Evolutionary conservation across 225 moss, liverwort and hornwort species (phyloP).

Genomic region (Physcomitrium patens): DNA sequence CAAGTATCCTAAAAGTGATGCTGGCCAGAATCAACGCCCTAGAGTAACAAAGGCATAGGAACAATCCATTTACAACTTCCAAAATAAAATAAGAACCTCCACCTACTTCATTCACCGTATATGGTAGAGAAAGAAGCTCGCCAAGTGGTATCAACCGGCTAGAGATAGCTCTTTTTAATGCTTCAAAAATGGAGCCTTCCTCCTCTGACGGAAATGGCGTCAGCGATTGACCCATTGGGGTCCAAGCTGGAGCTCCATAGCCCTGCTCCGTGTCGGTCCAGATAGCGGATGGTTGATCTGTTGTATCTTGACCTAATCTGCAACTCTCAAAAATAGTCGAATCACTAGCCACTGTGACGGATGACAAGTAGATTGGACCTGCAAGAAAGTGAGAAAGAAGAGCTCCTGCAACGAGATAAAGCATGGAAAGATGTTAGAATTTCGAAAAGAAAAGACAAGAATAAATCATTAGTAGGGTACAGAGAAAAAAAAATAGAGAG

Average conservation of each 20-base stretch:
- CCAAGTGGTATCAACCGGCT: constrained; percentile 64
- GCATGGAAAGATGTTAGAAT: not conserved
- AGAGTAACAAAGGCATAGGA: not conserved
- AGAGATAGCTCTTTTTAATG: constrained; percentile 65
- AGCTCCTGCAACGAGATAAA: constrained; percentile 66
- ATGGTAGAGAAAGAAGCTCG: constrained; percentile 55
- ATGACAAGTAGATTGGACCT: constrained; percentile 76
- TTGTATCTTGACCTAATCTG: constrained; percentile 29
- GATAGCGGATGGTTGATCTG: constrained; percentile 33
- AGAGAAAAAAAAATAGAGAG: not conserved
- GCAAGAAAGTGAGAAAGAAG: constrained; percentile 77
- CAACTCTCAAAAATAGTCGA: constrained; percentile 32
- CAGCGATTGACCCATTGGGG: constrained; percentile 23
- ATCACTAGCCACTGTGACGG: constrained; percentile 64
- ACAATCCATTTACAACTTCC: not conserved
- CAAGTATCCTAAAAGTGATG: not conserved
- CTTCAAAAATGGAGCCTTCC: constrained; percentile 26
- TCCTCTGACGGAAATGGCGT: constrained; percentile 4
- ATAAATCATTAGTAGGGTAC: not conserved
- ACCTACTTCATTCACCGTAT: constrained; percentile 70
- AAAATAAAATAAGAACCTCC: not conserved
- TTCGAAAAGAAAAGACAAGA: constrained; percentile 11
- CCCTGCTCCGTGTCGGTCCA: constrained; percentile 50
- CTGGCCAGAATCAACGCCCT: constrained; percentile 12
- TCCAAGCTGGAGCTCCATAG: constrained; percentile 50